phyloP scores from a whole-genome alignment of 2,329 filamentous ascomycete species.

The Monosporascus sp. region DNA sequence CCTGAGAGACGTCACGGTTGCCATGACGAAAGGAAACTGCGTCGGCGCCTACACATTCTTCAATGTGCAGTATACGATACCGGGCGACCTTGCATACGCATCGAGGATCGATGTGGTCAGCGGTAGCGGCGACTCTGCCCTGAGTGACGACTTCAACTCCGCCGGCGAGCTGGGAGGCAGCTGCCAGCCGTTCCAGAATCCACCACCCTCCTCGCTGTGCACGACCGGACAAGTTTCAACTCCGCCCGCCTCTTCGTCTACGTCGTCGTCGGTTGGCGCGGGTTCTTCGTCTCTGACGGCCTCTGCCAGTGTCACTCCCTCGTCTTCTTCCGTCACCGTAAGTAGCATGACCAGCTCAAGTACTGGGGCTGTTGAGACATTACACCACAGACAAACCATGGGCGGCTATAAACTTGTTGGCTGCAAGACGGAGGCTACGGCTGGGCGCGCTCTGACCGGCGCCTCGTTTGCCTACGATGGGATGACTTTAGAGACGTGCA shows the following conservation, averaged over 20 bases:
- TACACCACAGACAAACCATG: conserved; percentile 33
- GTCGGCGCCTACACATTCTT: conserved; percentile 46
- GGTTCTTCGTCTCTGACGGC: background rate
- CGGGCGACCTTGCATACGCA: conserved; percentile 39
- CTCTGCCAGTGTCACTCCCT: conserved; percentile 14
- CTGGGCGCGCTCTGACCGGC: conserved; percentile 37
- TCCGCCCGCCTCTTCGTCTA: conserved; percentile 8
- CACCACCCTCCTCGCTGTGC: conserved; percentile 21
- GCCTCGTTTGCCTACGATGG: conserved; percentile 37
- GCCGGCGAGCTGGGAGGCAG: conserved; percentile 38
- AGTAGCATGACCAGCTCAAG: conserved; percentile 23
- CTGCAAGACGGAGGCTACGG: conserved; percentile 43
- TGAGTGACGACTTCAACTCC: conserved; percentile 45
- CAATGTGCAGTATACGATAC: conserved; percentile 35
- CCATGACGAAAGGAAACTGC: conserved; percentile 39
- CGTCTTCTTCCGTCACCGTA: conserved; percentile 12
- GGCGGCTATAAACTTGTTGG: conserved; percentile 40
- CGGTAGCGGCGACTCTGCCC: conserved; percentile 28
- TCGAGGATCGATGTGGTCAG: conserved; percentile 41
- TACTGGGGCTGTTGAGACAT: conserved; percentile 24
- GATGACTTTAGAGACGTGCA: conserved; percentile 46
- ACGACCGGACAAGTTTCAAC: conserved; percentile 15
- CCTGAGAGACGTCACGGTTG: conserved; percentile 31
- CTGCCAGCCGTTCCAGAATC: conserved; percentile 36
- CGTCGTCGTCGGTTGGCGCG: conserved; percentile 7